Evolutionary conservation across 2,329 filamentous ascomycete genomes (phyloP), one percentile per base, ranked within the genome.

Genomic region (Colletotrichum musae): DNA sequence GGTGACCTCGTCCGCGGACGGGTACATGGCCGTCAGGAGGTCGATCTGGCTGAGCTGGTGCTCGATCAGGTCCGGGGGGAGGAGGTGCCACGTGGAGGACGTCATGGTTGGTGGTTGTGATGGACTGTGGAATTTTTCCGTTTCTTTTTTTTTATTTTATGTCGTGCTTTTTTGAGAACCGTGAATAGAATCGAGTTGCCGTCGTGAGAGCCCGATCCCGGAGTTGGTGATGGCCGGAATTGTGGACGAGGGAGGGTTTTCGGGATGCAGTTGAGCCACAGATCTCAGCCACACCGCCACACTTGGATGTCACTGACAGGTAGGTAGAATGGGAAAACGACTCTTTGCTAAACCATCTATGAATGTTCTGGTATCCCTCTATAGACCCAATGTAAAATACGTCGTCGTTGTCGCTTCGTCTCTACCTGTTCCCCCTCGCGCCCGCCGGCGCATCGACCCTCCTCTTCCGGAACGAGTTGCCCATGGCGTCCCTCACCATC

Each of bases 401-500:
- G 7, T 36, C 32, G 32, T 36, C 21, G 21, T 24, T 13, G 43
- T 28, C 24, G 21, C n/a, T 9, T 36, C 1, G 16, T 2, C n/a
- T 64, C 69, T 73, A 87, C 74, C 80, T 82, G 28, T 80, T 88
- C 6, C 87, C 87, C 72, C 78, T 85, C 4, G 91, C 90, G 2
- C 91, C 90, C 16, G 85, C 84, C 1, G 91, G 91, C 15, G 87
- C 91, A 75, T 91, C 89, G 15, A 84, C 78, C 72, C 91, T 86
- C 74, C 89, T 83, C 76, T 86, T 89, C 77, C 88, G 86, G 66
- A 95, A 81, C 32, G 91, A 90, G 68, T 86, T 87, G 26, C 90
- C 90, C 73, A 97, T 85, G 0, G 94, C 94, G 79, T 94, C 91
- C 73, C 91, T 88, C 9, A 98, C 95, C 81, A 95, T 93, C 1